phyloP scores from a whole-genome alignment of 2,329 filamentous ascomycete species.

The Dactylonectria estremocensis region DNA sequence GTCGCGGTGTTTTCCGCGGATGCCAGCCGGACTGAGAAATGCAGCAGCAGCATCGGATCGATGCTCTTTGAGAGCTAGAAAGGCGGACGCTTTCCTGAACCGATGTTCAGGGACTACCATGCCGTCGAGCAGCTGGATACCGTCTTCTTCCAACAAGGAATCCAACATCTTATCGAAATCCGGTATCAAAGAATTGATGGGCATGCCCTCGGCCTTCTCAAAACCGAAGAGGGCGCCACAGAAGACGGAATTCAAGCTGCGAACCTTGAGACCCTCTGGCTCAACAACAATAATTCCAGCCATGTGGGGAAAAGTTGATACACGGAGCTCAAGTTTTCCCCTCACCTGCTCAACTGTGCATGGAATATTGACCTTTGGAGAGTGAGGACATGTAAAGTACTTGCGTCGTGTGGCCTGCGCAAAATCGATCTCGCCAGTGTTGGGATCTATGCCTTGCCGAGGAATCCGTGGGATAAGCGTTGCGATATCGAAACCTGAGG shows the following conservation, averaged over 20 bases:
- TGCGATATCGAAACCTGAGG: constrained; percentile 81
- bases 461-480: constrained; percentile 87
- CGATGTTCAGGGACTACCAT: constrained; percentile 97
- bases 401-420: constrained; percentile 79
- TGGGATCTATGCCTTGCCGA: constrained; percentile 78
- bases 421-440: constrained; percentile 83
- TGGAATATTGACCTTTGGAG: constrained; percentile 85
- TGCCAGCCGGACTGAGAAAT: constrained; percentile 87
- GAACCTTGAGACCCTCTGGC: constrained; percentile 83
- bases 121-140: constrained; percentile 87
- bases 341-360: constrained; percentile 83
- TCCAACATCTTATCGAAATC: constrained; percentile 88
- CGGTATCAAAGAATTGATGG: constrained; percentile 86
- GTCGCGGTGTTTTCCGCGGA: constrained; percentile 90
- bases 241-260: constrained; percentile 96
- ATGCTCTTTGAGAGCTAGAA: constrained; percentile 87
- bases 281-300: constrained; percentile 95
- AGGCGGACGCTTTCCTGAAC: constrained; percentile 89
- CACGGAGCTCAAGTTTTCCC: constrained; percentile 79
- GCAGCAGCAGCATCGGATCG: constrained; percentile 83
- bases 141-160: constrained; percentile 89
- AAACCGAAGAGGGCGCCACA: constrained; percentile 93
- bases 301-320: constrained; percentile 97
- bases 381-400: constrained; percentile 89
- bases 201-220: constrained; percentile 84